Conservation (phyloP, 192 early-diverging fungal genomes). For the Bifiguratus adelaidae region DNA sequence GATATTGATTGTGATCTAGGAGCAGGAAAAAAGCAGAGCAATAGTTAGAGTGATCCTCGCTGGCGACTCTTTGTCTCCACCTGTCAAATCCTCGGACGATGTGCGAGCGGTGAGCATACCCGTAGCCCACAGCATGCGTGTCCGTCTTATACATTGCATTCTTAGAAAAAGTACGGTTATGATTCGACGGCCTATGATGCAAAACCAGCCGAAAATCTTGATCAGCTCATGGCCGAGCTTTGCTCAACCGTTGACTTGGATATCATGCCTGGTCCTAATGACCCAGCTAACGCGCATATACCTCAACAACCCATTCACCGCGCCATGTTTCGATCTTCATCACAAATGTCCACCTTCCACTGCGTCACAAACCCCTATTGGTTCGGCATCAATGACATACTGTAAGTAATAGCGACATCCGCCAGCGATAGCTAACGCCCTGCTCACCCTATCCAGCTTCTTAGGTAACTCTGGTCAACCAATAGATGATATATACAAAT, state of each 20-base stretch:
- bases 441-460: conserved; percentile 28
- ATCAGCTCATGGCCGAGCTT: conserved; percentile 55
- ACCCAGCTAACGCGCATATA: conserved; percentile 66
- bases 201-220: conserved; percentile 41
- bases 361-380: conserved; percentile 75
- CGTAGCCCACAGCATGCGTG: too few species aligned
- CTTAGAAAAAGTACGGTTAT: conserved; percentile 41
- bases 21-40: conserved; percentile 38
- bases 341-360: conserved; percentile 48
- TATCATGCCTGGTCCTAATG: conserved; percentile 71
- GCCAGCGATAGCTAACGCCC: background rate
- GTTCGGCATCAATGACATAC: conserved; percentile 50
- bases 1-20: conserved; percentile 17
- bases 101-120: conserved; percentile 15
- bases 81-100: conserved; percentile 16
- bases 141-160: background rate
- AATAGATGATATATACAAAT: conserved; percentile 76
- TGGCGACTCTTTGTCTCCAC: conserved; percentile 55
- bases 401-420: conserved; percentile 22
- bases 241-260: conserved; percentile 51
- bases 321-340: conserved; percentile 55
- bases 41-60: conserved; percentile 69
- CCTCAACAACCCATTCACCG: conserved; percentile 83
- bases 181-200: conserved; percentile 30
- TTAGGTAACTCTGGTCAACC: conserved; percentile 82